These are phyloP conservation scores for Fusarium praegraminearum DNA, from an alignment of 2,329 filamentous ascomycete genomes.

Conservation along the genomic window DNA sequence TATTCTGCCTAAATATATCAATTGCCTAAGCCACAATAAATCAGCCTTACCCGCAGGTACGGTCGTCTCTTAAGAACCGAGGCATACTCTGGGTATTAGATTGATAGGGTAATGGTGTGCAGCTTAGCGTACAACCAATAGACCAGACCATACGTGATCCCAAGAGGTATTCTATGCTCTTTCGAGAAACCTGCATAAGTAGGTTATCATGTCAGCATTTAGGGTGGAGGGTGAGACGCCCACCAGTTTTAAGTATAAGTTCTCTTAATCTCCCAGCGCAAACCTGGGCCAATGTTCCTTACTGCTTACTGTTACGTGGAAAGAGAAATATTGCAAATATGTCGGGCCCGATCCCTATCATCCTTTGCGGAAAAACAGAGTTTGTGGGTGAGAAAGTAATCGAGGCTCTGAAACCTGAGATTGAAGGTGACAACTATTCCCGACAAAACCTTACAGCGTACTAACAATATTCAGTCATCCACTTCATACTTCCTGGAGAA, in stretches of 20 bases:
- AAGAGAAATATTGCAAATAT: background rate
- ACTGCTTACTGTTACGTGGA: background rate
- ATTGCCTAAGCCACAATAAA: no score
- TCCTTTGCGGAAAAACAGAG: slow-evolving; percentile 36
- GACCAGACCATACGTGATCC: no score
- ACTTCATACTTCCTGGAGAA: slow-evolving; percentile 29
- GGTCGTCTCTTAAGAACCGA: no score
- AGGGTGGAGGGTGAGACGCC: background rate
- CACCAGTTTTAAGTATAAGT: background rate
- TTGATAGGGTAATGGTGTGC: no score
- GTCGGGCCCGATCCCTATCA: slow-evolving; percentile 12
- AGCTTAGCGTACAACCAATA: no score
- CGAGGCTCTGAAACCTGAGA: slow-evolving; percentile 26
- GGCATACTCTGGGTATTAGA: no score
- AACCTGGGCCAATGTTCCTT: rapidly evolving
- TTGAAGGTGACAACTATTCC: slow-evolving; percentile 12
- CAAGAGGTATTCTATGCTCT: no score
- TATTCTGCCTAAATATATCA: no score
- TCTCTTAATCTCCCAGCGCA: rapidly evolving
- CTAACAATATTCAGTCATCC: slow-evolving; percentile 10
- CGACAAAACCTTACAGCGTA: rapidly evolving
- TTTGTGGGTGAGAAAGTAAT: slow-evolving; percentile 17
- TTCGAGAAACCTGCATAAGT: background rate
- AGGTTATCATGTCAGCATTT: background rate
- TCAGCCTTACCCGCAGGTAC: no score